Base-by-base conservation (phyloP, 495 filamentous ascomycete genomes). In the Echria macrotheca region DNA sequence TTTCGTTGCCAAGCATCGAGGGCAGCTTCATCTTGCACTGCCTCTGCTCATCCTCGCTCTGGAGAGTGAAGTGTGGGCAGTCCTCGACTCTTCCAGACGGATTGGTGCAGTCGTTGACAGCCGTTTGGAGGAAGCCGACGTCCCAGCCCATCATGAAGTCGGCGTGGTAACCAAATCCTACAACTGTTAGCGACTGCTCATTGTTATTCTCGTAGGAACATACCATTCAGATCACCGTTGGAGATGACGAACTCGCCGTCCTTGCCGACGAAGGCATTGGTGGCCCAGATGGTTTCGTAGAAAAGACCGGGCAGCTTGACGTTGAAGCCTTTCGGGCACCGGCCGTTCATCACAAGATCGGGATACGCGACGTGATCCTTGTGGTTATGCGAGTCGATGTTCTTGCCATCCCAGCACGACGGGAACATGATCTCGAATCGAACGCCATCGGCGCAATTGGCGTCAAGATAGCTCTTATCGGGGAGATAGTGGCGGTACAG, bases 81-180 rank as follows among this genome's bases (percentile, higher is more conserved):
- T 80, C 71, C 2, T 69, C 49, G 14, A 84, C 65, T 4, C 49
- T 58, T 19, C 78, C 78, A 41, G 69, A 75, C 3, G 55, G 37
- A 50, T 67, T 69, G 44, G 72, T 76, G 71, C 85, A 89, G 19
- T 61, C 68, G 39, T 83, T 51, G 47, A 85, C 64, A 28, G 82
- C 82, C 12, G 61, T 22, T 63, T 84, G 77, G 26, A 86, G 69
- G 58, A 83, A 76, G 1, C 68, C 68, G 4, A 62, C 59, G 18
- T 90, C 78, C 89, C 89, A 95, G 29, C 85, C 89, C 38, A 71
- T 78, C 56, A 94, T 86, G 68, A 94, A 94, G 60, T 95, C 89
- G 23, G 77, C 89, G 55, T 95, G 89, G 56, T 89, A 89, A 14
- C 87, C 87, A 47, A 73, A 90, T 32, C 89, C 82, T 79, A 44